These are phyloP conservation scores for Guadua angustifolia DNA, from an alignment of 176 grass and related monocot species.

Conservation along the genomic window DNA sequence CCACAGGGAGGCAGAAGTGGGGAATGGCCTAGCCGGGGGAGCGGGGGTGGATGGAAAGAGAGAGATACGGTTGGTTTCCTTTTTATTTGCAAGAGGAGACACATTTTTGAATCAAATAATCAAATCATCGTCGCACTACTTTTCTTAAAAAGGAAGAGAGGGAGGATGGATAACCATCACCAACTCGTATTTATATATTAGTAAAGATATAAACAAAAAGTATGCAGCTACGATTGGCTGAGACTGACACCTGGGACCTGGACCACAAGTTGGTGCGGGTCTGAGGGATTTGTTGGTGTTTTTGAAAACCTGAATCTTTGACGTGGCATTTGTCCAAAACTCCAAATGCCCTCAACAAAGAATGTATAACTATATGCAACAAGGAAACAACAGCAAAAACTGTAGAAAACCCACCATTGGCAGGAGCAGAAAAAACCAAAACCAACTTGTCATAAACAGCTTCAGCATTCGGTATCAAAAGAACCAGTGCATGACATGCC, in stretches of 20 bases:
- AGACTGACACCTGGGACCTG: neutral
- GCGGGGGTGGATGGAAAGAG: no score
- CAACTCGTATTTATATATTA: no score
- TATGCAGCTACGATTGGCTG: neutral
- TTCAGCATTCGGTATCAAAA: neutral
- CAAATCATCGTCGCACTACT: no score
- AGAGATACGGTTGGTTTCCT: no score
- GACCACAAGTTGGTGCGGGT: no score
- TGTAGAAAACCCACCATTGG: neutral
- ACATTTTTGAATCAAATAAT: no score
- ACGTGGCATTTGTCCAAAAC: neutral
- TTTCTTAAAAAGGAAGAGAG: no score
- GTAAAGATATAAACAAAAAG: slow-evolving; percentile 16
- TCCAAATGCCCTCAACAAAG: neutral
- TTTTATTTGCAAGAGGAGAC: no score
- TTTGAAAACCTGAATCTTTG: neutral
- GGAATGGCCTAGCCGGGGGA: no score
- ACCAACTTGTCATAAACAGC: slow-evolving; percentile 4
- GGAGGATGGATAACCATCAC: no score
- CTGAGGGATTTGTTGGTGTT: neutral
- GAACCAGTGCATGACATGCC: neutral
- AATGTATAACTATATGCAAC: neutral
- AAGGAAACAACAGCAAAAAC: neutral
- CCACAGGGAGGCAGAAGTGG: no score
- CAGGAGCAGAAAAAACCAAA: neutral